Conservation (phyloP, 2,329 filamentous ascomycete genomes). For the Dichotomopilus funicola region DNA sequence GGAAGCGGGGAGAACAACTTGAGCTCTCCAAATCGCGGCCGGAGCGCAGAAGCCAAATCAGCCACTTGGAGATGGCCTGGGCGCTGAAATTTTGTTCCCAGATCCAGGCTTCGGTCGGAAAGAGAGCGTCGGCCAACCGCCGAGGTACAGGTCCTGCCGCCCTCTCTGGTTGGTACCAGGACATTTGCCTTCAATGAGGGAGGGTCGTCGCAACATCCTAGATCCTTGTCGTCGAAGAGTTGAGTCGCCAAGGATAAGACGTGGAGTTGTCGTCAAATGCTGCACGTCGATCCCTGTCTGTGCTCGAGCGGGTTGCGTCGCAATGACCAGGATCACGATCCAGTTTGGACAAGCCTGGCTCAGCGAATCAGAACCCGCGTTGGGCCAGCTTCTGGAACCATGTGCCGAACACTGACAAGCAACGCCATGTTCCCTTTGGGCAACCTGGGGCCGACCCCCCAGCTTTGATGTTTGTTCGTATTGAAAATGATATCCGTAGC, state of each 20-base stretch:
- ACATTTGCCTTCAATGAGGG: constrained; percentile 17
- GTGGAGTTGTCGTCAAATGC: constrained; percentile 10
- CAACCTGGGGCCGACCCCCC: too few species aligned
- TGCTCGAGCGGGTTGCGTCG: constrained; percentile 21
- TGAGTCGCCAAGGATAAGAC: constrained; percentile 15
- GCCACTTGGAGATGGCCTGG: too few species aligned
- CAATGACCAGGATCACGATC: constrained; percentile 20
- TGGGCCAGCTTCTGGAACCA: constrained; percentile 21
- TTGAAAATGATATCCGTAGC: too few species aligned
- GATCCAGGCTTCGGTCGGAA: not conserved
- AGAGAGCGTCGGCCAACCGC: not conserved
- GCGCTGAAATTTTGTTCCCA: too few species aligned
- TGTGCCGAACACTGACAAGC: constrained; percentile 21
- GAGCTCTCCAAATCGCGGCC: too few species aligned
- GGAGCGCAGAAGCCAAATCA: too few species aligned
- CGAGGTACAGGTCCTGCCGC: constrained; percentile 3
- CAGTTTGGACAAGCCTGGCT: constrained; percentile 15
- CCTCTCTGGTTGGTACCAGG: not conserved
- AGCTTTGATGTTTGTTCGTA: too few species aligned
- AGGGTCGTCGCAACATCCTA: constrained; percentile 29
- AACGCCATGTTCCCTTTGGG: not conserved
- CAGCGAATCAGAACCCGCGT: constrained; percentile 19
- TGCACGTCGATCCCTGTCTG: constrained; percentile 26
- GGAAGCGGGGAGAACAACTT: too few species aligned
- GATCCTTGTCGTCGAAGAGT: constrained; percentile 35